Base-by-base conservation (phyloP, 805 yeast genomes). In the Tetrapisispora fleetii region DNA sequence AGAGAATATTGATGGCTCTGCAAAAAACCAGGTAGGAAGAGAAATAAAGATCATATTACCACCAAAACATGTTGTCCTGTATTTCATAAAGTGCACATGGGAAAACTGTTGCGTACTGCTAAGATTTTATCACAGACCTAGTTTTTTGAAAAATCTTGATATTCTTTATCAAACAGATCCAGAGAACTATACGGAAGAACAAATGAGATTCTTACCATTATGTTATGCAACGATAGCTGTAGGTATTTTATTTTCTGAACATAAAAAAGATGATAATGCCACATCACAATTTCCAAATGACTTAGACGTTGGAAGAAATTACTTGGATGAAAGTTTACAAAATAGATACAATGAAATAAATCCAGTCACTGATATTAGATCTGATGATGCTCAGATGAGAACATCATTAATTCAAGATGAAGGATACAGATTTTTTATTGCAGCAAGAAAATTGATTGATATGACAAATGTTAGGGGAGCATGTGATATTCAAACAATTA, bases 221-320 rank as follows among this genome's bases (percentile, higher is more conserved):
- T 79, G 88, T 48, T 88, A 88, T 63, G 81, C 93, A 0, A 85
- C 85, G 6, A 77, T 88, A 70, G 95, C 96, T 0, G 86, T 87
- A 46, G 96, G 96, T 18, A 85, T 88, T 2, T 68, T 88, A 40
- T 88, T 88, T 54, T 76, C 82, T 24, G 67, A 69, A 46, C 4
- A 33, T 24, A 43, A 33, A 6, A n/a, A 33, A 14, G 56, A 59
- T 8, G 51, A 51, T 28, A 50, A 41, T 39, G 16, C 27, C 1
- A 40, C 22, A 9, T 28, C 45, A 35, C 16, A 5, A 9, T 35
- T 21, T 16, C 14, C 43, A 40, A n/a, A n/a, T 22, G n/a, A 38
- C 11, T 16, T 27, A n/a, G 21, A 36, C n/a, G 21, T 17, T 3
- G 38, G 38, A 17, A 5, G 19, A 4, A 32, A 4, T 14, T 32